A percentile compares a stretch with the other conserved stretches of the same genome.
Evolutionary conservation across 768 basidiomycete genomes (phyloP).

Genomic region (Mycena rosella): DNA sequence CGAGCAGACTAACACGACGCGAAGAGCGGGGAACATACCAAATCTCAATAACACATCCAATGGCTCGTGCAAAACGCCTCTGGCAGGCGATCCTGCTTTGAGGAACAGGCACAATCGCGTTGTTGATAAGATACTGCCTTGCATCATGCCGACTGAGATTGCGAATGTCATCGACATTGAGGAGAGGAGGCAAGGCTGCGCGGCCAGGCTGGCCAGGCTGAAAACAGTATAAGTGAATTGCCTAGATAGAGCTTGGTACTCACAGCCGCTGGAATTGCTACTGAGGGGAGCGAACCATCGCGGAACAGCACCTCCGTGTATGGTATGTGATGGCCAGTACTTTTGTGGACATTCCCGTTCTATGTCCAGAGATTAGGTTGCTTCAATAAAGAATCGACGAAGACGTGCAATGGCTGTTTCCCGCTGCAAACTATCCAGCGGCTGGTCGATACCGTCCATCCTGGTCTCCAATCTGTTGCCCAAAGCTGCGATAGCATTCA

Average conservation of each 20-base stretch:
- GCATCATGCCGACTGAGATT: background rate
- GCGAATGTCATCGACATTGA: background rate
- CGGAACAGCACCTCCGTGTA: constrained; percentile 1
- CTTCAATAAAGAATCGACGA: background rate
- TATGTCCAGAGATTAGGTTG: background rate
- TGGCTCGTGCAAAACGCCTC: background rate
- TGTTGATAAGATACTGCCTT: background rate
- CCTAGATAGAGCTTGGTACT: background rate
- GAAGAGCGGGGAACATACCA: background rate
- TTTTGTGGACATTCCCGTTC: background rate
- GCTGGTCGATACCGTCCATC: background rate
- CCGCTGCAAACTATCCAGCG: background rate
- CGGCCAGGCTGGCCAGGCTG: background rate
- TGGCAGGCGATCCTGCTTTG: background rate
- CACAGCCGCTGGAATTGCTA: background rate
- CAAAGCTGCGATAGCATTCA: background rate
- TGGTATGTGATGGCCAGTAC: background rate
- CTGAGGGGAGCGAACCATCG: background rate
- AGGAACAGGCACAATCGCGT: background rate
- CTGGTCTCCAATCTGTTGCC: background rate
- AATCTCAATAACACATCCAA: background rate
- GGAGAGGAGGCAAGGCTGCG: constrained; percentile 1
- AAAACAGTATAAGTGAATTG: background rate
- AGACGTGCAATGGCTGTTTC: background rate
- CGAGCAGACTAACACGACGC: background rate